phyloP scores from a whole-genome alignment of 768 basidiomycete genomes.

The Russula dissimulans region DNA sequence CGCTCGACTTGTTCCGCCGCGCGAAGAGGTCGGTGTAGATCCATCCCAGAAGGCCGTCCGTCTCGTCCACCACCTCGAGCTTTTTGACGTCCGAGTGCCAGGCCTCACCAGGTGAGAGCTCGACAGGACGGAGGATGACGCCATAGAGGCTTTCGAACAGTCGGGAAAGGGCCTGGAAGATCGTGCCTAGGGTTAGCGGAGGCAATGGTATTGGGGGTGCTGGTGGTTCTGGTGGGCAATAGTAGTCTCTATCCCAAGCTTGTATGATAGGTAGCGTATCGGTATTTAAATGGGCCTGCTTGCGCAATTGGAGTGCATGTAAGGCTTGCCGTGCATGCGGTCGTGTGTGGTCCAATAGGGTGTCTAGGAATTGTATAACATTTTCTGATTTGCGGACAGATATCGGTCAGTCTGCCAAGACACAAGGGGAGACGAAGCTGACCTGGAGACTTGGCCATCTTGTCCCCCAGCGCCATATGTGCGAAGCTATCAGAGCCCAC shows the following conservation, averaged over 20 bases:
- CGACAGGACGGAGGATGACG: conserved; percentile 64
- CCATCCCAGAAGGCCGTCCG: conserved; percentile 80
- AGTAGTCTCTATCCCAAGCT: conserved; percentile 97
- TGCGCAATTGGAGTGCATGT: conserved; percentile 52
- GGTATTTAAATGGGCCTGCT: conserved; percentile 62
- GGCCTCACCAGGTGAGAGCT: conserved; percentile 65
- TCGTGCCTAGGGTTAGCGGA: conserved; percentile 78
- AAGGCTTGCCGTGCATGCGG: conserved; percentile 72
- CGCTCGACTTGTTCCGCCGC: conserved; percentile 74
- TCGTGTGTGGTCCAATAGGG: conserved; percentile 70
- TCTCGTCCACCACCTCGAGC: conserved; percentile 87
- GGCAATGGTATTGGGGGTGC: conserved; percentile 66
- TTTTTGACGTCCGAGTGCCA: conserved; percentile 89
- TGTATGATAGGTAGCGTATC: conserved; percentile 57
- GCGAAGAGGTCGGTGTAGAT: conserved; percentile 92
- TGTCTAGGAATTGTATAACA: conserved; percentile 76
- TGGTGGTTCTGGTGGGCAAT: conserved; percentile 71
- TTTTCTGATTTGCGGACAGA: conserved; percentile 45
- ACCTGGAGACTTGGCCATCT: conserved; percentile 97
- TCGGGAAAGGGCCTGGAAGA: conserved; percentile 84
- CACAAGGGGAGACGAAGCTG: conserved; percentile 19
- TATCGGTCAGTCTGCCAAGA: not conserved
- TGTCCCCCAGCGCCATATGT: conserved; percentile 80
- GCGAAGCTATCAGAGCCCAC: conserved; percentile 84
- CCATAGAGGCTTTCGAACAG: conserved; percentile 86